A percentile compares a stretch with the other conserved stretches of the same genome.
These are phyloP conservation scores for Penicillium sp. DNA, from an alignment of 2,329 filamentous ascomycete species.

Conservation along the genomic window DNA sequence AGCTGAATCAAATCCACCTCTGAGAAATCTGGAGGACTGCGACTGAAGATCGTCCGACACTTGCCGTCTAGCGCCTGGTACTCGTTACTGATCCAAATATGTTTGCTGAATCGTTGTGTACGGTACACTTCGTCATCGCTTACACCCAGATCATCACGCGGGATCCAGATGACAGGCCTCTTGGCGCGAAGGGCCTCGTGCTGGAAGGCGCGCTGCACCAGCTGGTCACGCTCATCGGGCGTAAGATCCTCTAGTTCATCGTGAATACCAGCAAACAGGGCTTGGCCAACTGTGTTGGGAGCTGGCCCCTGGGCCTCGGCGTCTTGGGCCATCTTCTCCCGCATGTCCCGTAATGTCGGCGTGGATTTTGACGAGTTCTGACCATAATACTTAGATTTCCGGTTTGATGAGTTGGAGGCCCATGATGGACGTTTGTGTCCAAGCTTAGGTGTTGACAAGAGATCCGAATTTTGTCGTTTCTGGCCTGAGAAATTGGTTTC, in stretches of 20 bases:
- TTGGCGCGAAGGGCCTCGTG: conserved; percentile 78
- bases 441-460: conserved; percentile 19
- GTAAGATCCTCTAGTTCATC: conserved; percentile 93
- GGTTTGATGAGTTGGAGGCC: conserved; percentile 37
- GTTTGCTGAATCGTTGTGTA: conserved; percentile 65
- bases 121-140: conserved; percentile 81
- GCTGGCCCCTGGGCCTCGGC: conserved; percentile 59
- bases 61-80: conserved; percentile 80
- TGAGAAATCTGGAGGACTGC: conserved; percentile 79
- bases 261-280: conserved; percentile 75
- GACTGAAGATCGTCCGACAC: conserved; percentile 71
- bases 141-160: conserved; percentile 78
- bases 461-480: conserved; percentile 10
- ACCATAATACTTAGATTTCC: conserved; percentile 36
- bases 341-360: conserved; percentile 28
- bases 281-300: conserved; percentile 58
- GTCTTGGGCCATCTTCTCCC: conserved; percentile 42
- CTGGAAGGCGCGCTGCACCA: conserved; percentile 81
- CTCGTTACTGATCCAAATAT: conserved; percentile 89
- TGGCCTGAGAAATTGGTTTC: conserved; percentile 20
- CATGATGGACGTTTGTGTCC: conserved; percentile 32
- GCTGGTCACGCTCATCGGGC: conserved; percentile 73
- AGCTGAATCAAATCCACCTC: conserved; percentile 78
- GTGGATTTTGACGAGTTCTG: conserved; percentile 26
- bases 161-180: conserved; percentile 86